Evolutionary conservation across 169 alveolate species (phyloP).

Genomic region (Plasmodium coatneyi): DNA sequence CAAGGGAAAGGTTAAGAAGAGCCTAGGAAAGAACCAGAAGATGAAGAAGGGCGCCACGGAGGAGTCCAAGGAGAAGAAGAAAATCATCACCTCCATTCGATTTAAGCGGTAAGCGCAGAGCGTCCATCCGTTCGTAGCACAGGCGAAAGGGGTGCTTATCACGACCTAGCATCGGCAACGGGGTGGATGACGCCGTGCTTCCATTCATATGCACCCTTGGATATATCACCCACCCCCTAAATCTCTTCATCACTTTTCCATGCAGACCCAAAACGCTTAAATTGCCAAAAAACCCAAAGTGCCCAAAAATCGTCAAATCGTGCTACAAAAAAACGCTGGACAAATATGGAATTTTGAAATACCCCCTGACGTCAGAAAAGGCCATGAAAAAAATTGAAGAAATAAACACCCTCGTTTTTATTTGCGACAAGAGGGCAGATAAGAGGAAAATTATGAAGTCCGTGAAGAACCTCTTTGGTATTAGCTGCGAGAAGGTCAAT

Average conservation of each 20-base stretch:
- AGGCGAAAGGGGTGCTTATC: too few relatives aligned
- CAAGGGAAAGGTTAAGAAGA: conserved; percentile 21
- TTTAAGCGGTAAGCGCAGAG: conserved; percentile 3
- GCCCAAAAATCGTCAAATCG: conserved; percentile 84
- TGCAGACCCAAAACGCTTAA: conserved; percentile 84
- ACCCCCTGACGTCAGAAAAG: conserved; percentile 97
- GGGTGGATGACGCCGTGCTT: background rate
- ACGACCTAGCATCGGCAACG: too few relatives aligned
- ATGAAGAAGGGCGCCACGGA: background rate
- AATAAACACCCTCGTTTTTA: conserved; percentile 96
- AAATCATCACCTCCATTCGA: conserved; percentile 26
- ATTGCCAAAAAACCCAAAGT: conserved; percentile 92
- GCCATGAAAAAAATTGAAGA: conserved; percentile 99
- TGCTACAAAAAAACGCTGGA: conserved; percentile 89
- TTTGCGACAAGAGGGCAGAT: conserved; percentile 93
- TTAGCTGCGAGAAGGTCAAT: conserved; percentile 94
- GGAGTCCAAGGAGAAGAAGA: conserved; percentile 8
- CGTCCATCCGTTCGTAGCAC: background rate
- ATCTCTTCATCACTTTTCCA: background rate
- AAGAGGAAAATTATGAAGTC: conserved; percentile 96
- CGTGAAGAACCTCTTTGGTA: conserved; percentile 93
- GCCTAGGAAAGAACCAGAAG: conserved; percentile 5
- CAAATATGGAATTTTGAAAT: conserved; percentile 92
- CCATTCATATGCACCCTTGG: background rate
- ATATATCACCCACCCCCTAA: background rate